A percentile compares a stretch with the other conserved stretches of the same genome.
Conservation (phyloP, 345 rosid genomes). For the Gynandropsis gynandra region DNA sequence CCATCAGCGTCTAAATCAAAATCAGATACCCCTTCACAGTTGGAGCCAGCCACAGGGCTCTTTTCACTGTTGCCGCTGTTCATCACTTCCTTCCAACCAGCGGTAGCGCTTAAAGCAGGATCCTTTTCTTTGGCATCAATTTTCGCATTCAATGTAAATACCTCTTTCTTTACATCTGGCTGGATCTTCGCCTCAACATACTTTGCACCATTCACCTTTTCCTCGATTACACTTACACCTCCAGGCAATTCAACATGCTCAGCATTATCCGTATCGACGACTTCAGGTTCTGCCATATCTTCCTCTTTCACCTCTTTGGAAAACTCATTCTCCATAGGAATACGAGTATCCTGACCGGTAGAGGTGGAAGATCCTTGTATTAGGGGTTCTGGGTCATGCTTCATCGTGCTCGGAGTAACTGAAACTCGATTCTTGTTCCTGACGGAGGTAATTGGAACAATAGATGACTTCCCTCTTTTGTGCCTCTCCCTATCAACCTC, state of each 20-base stretch:
- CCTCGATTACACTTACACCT: constrained; percentile 20
- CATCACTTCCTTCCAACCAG: constrained; percentile 73
- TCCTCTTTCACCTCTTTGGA: constrained; percentile 30
- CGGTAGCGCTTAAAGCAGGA: constrained; percentile 62
- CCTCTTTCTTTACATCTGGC: constrained; percentile 28
- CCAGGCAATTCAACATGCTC: constrained; percentile 15
- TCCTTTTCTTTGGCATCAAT: constrained; percentile 50
- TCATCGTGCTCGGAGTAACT: constrained; percentile 5
- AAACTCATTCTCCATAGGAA: constrained; percentile 23
- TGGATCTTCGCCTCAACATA: constrained; percentile 32
- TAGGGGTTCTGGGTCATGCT: constrained; percentile 11
- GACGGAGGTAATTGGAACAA: constrained; percentile 2
- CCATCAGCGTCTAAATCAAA: constrained; percentile 71
- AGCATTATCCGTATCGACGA: not conserved
- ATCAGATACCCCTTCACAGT: constrained; percentile 40
- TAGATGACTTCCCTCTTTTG: constrained; percentile 38
- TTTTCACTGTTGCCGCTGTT: constrained; percentile 28
- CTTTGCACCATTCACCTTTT: constrained; percentile 13
- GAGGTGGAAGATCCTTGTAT: constrained; percentile 3
- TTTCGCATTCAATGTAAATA: constrained; percentile 59
- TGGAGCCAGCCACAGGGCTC: constrained; percentile 23
- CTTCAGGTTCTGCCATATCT: constrained; percentile 22
- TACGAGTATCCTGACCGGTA: constrained; percentile 15
- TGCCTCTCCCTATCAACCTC: constrained; percentile 59
- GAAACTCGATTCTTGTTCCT: constrained; percentile 24